phyloP scores from a whole-genome alignment of 176 grass and related monocot species.

The Otatea glauca region DNA sequence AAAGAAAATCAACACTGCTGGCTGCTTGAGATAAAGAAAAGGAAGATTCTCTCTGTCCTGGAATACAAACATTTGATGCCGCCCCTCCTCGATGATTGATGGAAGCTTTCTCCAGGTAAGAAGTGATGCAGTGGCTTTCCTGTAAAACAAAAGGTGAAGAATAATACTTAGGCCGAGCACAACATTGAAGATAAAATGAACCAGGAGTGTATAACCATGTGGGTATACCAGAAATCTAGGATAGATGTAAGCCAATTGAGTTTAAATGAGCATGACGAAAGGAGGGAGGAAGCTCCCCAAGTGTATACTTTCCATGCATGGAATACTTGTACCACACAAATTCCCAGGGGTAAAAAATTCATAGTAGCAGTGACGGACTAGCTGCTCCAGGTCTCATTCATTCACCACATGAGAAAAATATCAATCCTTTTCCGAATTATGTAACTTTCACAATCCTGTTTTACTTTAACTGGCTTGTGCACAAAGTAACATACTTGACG shows the following conservation, averaged over 20 bases:
- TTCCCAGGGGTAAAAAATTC: conserved; percentile 34
- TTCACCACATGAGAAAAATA: conserved; percentile 29
- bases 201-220: background rate
- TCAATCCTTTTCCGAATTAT: conserved; percentile 44
- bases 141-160: conserved; percentile 23
- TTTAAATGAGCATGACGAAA: conserved; percentile 31
- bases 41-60: conserved; percentile 46
- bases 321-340: conserved; percentile 32
- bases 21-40: conserved; percentile 46
- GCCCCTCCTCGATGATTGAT: conserved; percentile 22
- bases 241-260: background rate
- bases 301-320: conserved; percentile 37
- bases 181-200: conserved; percentile 16
- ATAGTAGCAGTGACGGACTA: conserved; percentile 38
- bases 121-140: conserved; percentile 31
- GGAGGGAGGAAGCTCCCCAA: conserved; percentile 4
- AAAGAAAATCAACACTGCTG: conserved; percentile 42
- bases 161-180: background rate
- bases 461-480: conserved; percentile 40
- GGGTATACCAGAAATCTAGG: conserved; percentile 22
- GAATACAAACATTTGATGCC: conserved; percentile 44
- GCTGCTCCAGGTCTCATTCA: conserved; percentile 48
- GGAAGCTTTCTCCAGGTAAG: conserved; percentile 38
- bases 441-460: conserved; percentile 23
- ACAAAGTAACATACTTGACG: conserved; percentile 37